Conservation (phyloP, 768 basidiomycete species). For the Rhodosporidiobolus odoratus region DNA sequence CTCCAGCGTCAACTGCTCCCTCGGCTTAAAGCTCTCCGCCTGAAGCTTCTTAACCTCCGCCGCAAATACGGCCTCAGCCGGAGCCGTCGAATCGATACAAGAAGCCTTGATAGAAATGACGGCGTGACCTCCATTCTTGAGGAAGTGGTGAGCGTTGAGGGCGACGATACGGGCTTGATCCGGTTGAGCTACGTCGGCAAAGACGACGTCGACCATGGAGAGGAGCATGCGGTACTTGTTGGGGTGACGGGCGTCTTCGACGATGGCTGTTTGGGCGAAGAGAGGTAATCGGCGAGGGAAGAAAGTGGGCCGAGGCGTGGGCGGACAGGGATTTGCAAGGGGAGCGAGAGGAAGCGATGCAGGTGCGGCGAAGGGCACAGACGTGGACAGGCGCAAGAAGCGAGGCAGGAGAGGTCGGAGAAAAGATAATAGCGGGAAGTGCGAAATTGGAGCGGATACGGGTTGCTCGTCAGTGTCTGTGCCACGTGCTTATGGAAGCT, state of each 20-base stretch:
- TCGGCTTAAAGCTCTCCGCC: slow-evolving; percentile 75
- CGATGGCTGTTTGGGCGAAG: no score
- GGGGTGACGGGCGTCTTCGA: slow-evolving; percentile 94
- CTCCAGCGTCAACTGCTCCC: slow-evolving; percentile 92
- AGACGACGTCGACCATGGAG: slow-evolving; percentile 91
- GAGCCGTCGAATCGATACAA: slow-evolving; percentile 94
- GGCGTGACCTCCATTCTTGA: slow-evolving; percentile 84
- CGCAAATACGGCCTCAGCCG: slow-evolving; percentile 83
- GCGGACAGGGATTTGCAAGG: no score
- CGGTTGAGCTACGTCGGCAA: slow-evolving; percentile 96
- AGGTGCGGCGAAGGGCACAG: not conserved
- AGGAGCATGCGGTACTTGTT: slow-evolving; percentile 96
- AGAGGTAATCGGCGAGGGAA: no score
- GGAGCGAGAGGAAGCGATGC: no score
- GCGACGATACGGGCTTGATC: slow-evolving; percentile 97
- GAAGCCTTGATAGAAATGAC: slow-evolving; percentile 99
- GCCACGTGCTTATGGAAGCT: no score
- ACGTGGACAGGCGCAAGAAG: not conserved
- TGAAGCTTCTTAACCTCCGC: slow-evolving; percentile 76
- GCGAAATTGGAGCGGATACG: not conserved
- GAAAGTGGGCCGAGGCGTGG: no score
- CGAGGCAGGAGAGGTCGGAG: not conserved
- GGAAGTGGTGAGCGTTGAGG: slow-evolving; percentile 88
- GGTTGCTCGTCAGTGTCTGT: not conserved
- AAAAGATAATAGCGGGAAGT: not conserved